Evolutionary conservation across 202 grass and related monocot species (phyloP), one percentile per base, ranked within the genome.

Genomic region (Schoenoplectus triqueter): DNA sequence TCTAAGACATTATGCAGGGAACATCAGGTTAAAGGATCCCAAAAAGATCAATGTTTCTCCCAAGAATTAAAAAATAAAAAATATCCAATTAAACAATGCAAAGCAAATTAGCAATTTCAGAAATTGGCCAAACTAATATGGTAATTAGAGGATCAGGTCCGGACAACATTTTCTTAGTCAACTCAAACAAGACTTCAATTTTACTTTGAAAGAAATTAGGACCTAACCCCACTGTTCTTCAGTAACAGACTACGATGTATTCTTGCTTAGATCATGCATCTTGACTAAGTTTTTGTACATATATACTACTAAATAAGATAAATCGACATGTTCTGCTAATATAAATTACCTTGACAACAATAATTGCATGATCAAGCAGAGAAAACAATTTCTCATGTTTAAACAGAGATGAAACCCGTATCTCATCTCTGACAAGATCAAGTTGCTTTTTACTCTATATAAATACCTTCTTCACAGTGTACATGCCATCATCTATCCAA

Each of bases 401-500:
- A 85, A 99, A 94, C 31, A 94, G 69, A 17, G 96, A 92, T 0
- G 96, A 95, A 57, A 95, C 84, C 10, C 84, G 91, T 82, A 99
- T 99, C 90, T 99, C 96, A 77, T 99, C 91, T 65, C 86, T 88
- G 66, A 99, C 93, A 88, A 99, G 86, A 90, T 99, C 93, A 66
- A 99, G 63, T 62, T 99, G 96, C 67, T 96, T 93, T 90, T 80
- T 90, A 76, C 90, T 95, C 85, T 99, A 93, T 85, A 96, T 96
- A 42, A 94, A 82, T 21, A 99, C 93, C 89, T 99, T 99, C 86
- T 99, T 99, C 86, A 99, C 87, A 56, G 93, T 91, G 82, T 96
- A 99, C 20, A 90, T 92, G 64, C 90, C 96, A 86, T 99, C 91
- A 54, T 86, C 96, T 99, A 70, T 79, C n/a, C n/a, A n/a, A n/a